Evolutionary conservation across 306 rosid species (phyloP).

Genomic region (Notholithocarpus densiflorus): DNA sequence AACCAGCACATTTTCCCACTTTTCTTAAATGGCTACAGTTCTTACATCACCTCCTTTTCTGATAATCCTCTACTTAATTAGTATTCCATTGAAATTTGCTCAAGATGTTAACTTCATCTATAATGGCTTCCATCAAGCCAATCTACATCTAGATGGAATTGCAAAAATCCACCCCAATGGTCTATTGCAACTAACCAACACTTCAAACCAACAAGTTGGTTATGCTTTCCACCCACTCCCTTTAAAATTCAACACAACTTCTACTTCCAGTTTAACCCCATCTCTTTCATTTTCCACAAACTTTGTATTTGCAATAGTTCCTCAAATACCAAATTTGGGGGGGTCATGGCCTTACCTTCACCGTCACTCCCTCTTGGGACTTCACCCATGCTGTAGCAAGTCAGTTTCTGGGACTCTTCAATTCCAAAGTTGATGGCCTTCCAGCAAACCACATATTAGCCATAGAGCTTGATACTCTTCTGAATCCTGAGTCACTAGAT

Average conservation of each 20-base stretch:
- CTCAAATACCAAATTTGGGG: not conserved
- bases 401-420: not conserved
- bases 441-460: slow-evolving; percentile 25
- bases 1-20: too few relatives aligned
- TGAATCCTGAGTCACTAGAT: not conserved
- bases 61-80: too few relatives aligned
- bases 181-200: not conserved
- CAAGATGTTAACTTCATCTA: not conserved
- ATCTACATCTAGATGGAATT: not conserved
- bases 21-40: too few relatives aligned
- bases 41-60: too few relatives aligned
- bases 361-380: slow-evolving; percentile 20
- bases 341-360: slow-evolving; percentile 30
- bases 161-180: not conserved
- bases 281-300: not conserved
- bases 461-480: slow-evolving; percentile 19
- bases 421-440: not conserved
- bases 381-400: not conserved
- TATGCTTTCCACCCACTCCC: not conserved
- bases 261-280: not conserved
- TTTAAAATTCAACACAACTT: not conserved
- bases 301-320: not conserved
- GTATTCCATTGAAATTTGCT: not conserved
- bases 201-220: not conserved
- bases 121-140: too few relatives aligned